Base-by-base conservation (phyloP, 352 stramenopile species). In the Pelagophyceae sp. region DNA sequence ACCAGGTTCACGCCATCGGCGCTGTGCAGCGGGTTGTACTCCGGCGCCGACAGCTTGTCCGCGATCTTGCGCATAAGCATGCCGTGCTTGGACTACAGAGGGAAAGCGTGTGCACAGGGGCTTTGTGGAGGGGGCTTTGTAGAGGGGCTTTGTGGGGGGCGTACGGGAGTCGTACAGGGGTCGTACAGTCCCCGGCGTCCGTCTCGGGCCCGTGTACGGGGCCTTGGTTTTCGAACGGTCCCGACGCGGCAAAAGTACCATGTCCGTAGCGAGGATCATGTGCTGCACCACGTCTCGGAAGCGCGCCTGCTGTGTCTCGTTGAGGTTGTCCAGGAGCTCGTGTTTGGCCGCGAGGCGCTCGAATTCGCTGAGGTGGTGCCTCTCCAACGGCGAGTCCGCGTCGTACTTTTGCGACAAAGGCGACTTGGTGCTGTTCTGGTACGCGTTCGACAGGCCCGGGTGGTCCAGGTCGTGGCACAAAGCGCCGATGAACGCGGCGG, bases 401-500 rank as follows among this genome's bases (percentile, higher is more conserved):
- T 74, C 33, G 67, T 74, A 70, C 5, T 35, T 17, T 29, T 33
- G 3, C 19, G 15, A 40, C 11, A 70, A n/a, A 5, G 25, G 38
- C n/a, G 50, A 29, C 2, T 61, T 29, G 5, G 15, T 35, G 38
- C 87, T 83, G 61, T 95, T 87, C 78, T 95, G 90, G 78, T 90
- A 96, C 31, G 87, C 84, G 76, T 96, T 96, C 32, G 88, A 93
- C 76, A 94, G 88, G 0, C 91, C 91, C 3, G 91, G 91, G 67
- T 96, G 91, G 76, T 95, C 90, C 0, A 96, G 87, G 81, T 96
- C 91, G 78, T 95, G 91, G n/a, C 90, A 94, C 11, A 94, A 83
- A 32, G 89, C 88, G 27, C 87, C 91, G 69, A 94, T 84, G 15
- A 93, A 77, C 31, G 67, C 38, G 35, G 67, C 67, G 67, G 67